These are phyloP conservation scores for Termitomyces sp. DNA, from an alignment of 768 basidiomycete genomes.

Conservation along the genomic window DNA sequence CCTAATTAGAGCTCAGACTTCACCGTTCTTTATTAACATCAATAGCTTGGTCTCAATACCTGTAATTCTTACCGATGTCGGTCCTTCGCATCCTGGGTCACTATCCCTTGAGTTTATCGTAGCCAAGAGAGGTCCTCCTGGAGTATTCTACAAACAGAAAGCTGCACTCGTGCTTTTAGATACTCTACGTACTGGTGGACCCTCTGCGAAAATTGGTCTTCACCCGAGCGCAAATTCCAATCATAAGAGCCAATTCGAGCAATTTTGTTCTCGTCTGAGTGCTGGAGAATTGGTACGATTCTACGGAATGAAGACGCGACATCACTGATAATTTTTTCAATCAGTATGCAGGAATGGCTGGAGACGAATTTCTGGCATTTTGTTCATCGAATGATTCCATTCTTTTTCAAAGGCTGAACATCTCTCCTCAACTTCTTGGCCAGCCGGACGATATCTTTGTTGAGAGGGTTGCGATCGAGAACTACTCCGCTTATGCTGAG, in stretches of 20 bases:
- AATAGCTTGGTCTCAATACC: constrained; percentile 47
- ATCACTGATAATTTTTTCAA: background rate
- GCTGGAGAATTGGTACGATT: constrained; percentile 47
- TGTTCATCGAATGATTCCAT: constrained; percentile 46
- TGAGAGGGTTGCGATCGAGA: constrained; percentile 50
- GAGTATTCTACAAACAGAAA: constrained; percentile 51
- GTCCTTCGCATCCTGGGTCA: constrained; percentile 21
- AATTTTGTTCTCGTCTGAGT: constrained; percentile 43
- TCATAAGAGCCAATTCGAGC: constrained; percentile 41
- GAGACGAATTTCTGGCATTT: constrained; percentile 48
- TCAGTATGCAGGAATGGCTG: constrained; percentile 55
- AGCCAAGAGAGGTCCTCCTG: constrained; percentile 40
- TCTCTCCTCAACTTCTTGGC: constrained; percentile 40
- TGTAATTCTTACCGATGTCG: constrained; percentile 36
- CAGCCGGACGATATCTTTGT: constrained; percentile 42
- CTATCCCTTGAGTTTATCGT: constrained; percentile 33
- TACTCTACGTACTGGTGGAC: constrained; percentile 44
- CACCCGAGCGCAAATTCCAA: constrained; percentile 31
- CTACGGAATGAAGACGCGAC: background rate
- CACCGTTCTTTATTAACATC: constrained; percentile 42
- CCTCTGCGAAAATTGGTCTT: constrained; percentile 40
- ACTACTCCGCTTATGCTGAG: constrained; percentile 54
- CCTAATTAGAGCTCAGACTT: constrained; percentile 16
- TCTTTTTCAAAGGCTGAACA: constrained; percentile 43
- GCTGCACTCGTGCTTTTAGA: constrained; percentile 46